These are phyloP conservation scores for Gremmenia infestans DNA, from an alignment of 2,329 filamentous ascomycete species.

Conservation along the genomic window DNA sequence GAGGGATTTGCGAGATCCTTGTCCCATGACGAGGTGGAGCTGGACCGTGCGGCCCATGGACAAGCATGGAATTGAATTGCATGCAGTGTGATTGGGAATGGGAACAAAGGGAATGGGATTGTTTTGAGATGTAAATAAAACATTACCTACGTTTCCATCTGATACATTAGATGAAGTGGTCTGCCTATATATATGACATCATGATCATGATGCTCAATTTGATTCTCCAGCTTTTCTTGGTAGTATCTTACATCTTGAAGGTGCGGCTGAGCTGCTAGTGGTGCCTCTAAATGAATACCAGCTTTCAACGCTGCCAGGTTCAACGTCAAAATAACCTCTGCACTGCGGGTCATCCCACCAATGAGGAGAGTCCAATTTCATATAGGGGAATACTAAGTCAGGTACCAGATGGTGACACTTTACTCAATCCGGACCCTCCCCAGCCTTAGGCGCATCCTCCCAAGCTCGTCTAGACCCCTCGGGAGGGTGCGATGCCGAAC, in stretches of 20 bases:
- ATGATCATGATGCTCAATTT: too few relatives aligned
- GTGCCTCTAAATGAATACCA: neutral
- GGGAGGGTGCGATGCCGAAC: neutral
- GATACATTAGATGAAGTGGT: too few relatives aligned
- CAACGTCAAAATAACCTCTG: neutral
- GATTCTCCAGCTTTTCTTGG: too few relatives aligned
- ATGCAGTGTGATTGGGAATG: neutral
- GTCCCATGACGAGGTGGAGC: neutral
- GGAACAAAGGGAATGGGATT: too few relatives aligned
- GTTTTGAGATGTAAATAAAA: too few relatives aligned
- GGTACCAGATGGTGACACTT: too few relatives aligned
- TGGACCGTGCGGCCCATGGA: too few relatives aligned
- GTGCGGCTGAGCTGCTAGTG: too few relatives aligned
- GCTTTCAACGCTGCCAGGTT: neutral
- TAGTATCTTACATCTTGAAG: too few relatives aligned
- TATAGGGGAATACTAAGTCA: neutral
- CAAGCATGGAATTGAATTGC: neutral
- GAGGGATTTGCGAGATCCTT: neutral
- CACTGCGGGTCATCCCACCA: neutral
- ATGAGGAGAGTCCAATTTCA: neutral
- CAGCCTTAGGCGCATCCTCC: neutral
- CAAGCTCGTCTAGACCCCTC: neutral
- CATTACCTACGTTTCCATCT: too few relatives aligned
- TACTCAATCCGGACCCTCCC: too few relatives aligned
- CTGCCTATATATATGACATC: too few relatives aligned